phyloP scores from a whole-genome alignment of 139 green algal species.

The Chloropicon primus region DNA sequence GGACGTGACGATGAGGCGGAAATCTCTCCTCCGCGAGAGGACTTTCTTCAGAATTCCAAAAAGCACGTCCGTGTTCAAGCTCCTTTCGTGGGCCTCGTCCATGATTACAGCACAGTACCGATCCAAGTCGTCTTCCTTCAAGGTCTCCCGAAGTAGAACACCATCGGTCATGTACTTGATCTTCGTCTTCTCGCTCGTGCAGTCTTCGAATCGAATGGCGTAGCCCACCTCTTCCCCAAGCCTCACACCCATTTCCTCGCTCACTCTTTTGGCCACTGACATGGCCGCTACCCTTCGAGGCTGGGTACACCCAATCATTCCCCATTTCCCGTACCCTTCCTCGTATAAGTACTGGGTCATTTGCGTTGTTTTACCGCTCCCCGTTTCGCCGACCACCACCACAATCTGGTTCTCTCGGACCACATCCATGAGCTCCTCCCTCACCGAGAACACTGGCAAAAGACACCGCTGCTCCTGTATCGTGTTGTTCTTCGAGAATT shows the following conservation, averaged over 20 bases:
- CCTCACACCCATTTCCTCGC: not conserved
- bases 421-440: conserved; percentile 65
- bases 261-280: not conserved
- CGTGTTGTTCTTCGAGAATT: conserved; percentile 81
- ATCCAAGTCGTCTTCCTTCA: not conserved
- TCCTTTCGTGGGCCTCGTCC: not conserved
- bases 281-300: not conserved
- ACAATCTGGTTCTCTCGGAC: conserved; percentile 83
- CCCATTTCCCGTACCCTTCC: conserved; percentile 65
- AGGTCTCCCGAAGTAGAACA: conserved; percentile 11
- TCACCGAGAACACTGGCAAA: conserved; percentile 69
- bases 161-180: conserved; percentile 83
- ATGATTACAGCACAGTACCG: not conserved
- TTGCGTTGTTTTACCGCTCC: conserved; percentile 23
- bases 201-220: not conserved
- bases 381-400: conserved; percentile 72
- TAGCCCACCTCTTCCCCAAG: not conserved
- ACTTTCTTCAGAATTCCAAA: conserved; percentile 75
- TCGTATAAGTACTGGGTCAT: conserved; percentile 94
- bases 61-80: conserved; percentile 69
- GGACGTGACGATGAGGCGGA: conserved; percentile 92
- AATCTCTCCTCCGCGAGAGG: conserved; percentile 68
- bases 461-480: conserved; percentile 75
- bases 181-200: not conserved
- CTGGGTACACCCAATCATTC: conserved; percentile 27